Evolutionary conservation across 352 stramenopile species (phyloP), one percentile per base, ranked within the genome.

Genomic region (Phytophthora crassamura): DNA sequence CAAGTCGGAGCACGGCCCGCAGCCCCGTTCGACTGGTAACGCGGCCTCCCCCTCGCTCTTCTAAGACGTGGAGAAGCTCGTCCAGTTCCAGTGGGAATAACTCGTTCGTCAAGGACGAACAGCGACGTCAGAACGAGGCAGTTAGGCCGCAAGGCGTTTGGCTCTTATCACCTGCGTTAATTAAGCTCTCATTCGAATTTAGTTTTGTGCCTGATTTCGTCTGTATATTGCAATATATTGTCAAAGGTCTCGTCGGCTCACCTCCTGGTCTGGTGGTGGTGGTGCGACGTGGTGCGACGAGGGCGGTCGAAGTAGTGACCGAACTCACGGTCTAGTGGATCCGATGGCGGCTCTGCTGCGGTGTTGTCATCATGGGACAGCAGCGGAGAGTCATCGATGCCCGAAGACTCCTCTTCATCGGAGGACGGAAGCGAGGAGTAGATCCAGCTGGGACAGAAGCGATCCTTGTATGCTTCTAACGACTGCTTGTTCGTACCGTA

Each of bases 401-500:
- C 69, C 2, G 81, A 88, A 14, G 72, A 74, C 16, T 88, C 80
- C 35, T 93, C 83, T 41, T 91, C 84, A 20, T 89, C 82, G 12
- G 75, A 85, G 14, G 84, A 91, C 40, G 75, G 70, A 54, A 91
- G 53, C 51, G 80, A 86, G 14, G 78, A 64, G 59, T 89, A 81
- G 43, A 84, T 83, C 84, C 80, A 93, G 4, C 64, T 56, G n/a
- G 76, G 65, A 42, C 78, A 91, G 57, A 90, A 89, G 0, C 78
- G 75, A 34, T 88, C 82, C 47, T 86, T 88, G 61, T 89, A 93
- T 25, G 84, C 77, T 45, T 90, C 73, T n/a, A 91, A 54, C 7
- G 78, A 86, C 57, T 83, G 77, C 35, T 86, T 88, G 74, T 88
- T 93, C 16, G 80, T 91, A 32, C 80, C 84, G 47, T 93, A 91